Conservation (phyloP, 495 filamentous ascomycete species). For the Amorphotheca resinae region DNA sequence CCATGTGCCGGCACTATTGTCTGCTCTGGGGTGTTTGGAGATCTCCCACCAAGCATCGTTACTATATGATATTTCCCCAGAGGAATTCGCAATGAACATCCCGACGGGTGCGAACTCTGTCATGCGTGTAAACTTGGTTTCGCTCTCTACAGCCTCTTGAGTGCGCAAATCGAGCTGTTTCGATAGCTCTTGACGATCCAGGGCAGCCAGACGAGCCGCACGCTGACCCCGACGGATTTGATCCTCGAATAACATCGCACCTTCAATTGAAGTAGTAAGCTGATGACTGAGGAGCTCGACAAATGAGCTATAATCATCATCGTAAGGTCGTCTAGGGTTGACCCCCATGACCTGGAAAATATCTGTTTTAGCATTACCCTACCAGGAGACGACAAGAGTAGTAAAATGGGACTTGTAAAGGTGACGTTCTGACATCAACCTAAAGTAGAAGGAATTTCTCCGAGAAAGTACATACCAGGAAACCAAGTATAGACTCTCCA, state of each 20-base stretch:
- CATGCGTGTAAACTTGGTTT: constrained; percentile 63
- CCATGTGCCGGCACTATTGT: constrained; percentile 41
- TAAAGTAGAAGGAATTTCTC: no score
- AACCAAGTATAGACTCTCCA: constrained; percentile 47
- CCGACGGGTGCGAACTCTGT: constrained; percentile 61
- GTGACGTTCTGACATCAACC: no score
- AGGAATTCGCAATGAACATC: constrained; percentile 55
- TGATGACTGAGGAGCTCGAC: constrained; percentile 57
- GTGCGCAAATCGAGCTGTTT: constrained; percentile 53
- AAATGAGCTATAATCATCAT: constrained; percentile 58
- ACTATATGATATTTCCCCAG: constrained; percentile 51
- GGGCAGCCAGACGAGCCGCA: constrained; percentile 50
- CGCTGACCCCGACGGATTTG: constrained; percentile 55
- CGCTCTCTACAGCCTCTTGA: constrained; percentile 54
- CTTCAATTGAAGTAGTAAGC: constrained; percentile 56
- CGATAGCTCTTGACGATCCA: constrained; percentile 53
- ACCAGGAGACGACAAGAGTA: no score
- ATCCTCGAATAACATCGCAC: constrained; percentile 60
- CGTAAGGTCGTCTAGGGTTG: constrained; percentile 56
- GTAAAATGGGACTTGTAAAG: no score
- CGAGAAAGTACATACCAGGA: constrained; percentile 26
- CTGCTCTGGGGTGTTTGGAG: constrained; percentile 39
- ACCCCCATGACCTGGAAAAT: constrained; percentile 42
- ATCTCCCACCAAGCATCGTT: constrained; percentile 61
- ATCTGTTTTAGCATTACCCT: no score